These are phyloP conservation scores for Hansenula lynferdii DNA, from an alignment of 1,139 yeast species.

Conservation along the genomic window DNA sequence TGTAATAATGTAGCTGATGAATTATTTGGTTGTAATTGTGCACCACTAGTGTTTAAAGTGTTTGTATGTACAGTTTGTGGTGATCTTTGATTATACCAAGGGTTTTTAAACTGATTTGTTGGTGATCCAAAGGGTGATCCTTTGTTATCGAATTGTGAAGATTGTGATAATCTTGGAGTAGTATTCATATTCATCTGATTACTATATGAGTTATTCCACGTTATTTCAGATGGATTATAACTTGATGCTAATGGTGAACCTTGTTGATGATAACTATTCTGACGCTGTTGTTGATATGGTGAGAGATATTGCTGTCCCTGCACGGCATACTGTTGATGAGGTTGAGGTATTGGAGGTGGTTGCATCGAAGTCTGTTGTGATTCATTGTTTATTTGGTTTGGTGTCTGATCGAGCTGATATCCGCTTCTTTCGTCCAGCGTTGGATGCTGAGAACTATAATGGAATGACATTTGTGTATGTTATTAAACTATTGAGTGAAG, in stretches of 20 bases:
- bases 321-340: background rate
- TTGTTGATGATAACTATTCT: conserved; percentile 5
- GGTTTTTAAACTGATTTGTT: conserved; percentile 22
- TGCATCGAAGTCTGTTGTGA: conserved; percentile 1
- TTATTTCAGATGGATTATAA: conserved; percentile 3
- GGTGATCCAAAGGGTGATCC: conserved; percentile 22
- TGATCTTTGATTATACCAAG: conserved; percentile 20
- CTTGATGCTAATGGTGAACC: conserved; percentile 1
- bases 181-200: conserved; percentile 2
- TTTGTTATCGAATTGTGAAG: background rate
- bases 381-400: background rate
- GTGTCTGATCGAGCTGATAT: background rate
- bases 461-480: conserved; percentile 21
- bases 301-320: conserved; percentile 13
- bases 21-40: no score
- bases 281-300: conserved; percentile 9
- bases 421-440: conserved; percentile 14
- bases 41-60: no score
- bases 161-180: conserved; percentile 6
- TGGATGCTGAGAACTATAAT: conserved; percentile 20
- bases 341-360: background rate
- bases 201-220: conserved; percentile 12
- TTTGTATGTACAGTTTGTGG: no score
- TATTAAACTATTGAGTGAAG: no score
- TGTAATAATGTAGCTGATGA: conserved; percentile 7